Conservation (phyloP, 306 rosid species). For the Begonia peltatifolia region DNA sequence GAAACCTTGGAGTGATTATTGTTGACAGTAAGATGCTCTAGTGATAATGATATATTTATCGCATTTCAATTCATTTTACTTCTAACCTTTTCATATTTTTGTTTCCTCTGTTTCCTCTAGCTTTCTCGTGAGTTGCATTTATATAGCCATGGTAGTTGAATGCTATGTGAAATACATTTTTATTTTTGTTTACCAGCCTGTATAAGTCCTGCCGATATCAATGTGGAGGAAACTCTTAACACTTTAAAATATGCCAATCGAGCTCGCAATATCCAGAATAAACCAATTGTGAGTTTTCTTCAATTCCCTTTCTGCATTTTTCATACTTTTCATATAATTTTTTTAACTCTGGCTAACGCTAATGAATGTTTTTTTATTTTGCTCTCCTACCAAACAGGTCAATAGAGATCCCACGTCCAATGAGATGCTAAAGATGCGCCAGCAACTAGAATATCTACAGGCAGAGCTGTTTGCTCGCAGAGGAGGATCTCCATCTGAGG, state of each 20-base stretch:
- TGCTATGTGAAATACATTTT: conserved; percentile 5
- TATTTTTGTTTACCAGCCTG: conserved; percentile 53
- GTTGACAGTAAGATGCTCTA: no score
- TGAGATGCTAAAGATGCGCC: conserved; percentile 99
- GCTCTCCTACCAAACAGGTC: conserved; percentile 32
- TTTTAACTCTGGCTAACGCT: conserved; percentile 7
- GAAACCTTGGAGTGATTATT: no score
- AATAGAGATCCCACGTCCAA: conserved; percentile 97
- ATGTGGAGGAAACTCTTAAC: conserved; percentile 98
- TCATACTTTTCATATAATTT: not conserved
- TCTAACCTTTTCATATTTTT: not conserved
- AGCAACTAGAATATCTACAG: conserved; percentile 81
- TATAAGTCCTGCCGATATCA: conserved; percentile 98
- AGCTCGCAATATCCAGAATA: conserved; percentile 94
- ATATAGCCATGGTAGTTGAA: not conserved
- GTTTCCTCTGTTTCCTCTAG: not conserved
- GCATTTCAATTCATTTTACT: not conserved
- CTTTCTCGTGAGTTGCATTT: not conserved
- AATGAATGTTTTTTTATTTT: conserved; percentile 8
- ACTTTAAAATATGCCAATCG: conserved; percentile 98
- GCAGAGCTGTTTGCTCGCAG: conserved; percentile 96
- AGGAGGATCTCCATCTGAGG: conserved; percentile 77
- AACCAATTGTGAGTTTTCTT: conserved; percentile 75
- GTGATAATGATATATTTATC: no score
- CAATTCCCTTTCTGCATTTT: conserved; percentile 4